These are phyloP conservation scores for Eleusine coracana DNA, from an alignment of 176 grass and related monocot species.

Conservation along the genomic window DNA sequence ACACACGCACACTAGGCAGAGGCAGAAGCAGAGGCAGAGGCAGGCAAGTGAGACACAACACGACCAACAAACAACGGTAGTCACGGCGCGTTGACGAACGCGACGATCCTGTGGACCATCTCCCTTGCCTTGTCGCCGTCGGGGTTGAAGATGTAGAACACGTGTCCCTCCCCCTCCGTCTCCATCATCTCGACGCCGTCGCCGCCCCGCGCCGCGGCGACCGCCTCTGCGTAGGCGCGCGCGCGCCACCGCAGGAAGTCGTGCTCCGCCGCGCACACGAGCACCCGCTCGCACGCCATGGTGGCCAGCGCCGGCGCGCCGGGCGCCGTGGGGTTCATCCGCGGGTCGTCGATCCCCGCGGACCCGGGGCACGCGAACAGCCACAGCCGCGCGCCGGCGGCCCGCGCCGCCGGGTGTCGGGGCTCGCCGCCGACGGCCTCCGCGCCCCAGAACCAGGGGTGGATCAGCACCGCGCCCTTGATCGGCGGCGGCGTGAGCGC, in stretches of 20 bases:
- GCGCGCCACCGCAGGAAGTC: conserved; percentile 47
- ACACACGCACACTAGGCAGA: no score
- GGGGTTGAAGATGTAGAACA: conserved; percentile 48
- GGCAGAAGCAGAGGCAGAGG: no score
- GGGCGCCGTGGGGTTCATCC: conserved; percentile 45
- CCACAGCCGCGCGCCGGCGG: conserved; percentile 19
- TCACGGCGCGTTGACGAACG: conserved; percentile 41
- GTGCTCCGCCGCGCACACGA: conserved; percentile 48
- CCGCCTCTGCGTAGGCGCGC: conserved; percentile 46
- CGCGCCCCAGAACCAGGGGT: conserved; percentile 40
- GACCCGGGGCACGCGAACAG: conserved; percentile 28
- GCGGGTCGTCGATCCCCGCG: conserved; percentile 38
- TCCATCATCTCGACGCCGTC: conserved; percentile 36
- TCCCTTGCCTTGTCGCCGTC: conserved; percentile 45
- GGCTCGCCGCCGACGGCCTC: conserved; percentile 29
- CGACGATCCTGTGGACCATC: conserved; percentile 29
- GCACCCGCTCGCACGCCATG: conserved; percentile 46
- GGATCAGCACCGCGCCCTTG: conserved; percentile 36
- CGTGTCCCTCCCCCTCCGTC: conserved; percentile 41
- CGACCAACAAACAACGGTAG: neutral
- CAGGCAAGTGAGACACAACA: neutral
- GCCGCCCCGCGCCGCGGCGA: conserved; percentile 21
- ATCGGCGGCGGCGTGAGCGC: neutral
- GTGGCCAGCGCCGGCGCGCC: conserved; percentile 14
- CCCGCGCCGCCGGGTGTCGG: conserved; percentile 11